Conservation (phyloP, 2,329 filamentous ascomycete species). For the Periglandula ipomoeae region DNA sequence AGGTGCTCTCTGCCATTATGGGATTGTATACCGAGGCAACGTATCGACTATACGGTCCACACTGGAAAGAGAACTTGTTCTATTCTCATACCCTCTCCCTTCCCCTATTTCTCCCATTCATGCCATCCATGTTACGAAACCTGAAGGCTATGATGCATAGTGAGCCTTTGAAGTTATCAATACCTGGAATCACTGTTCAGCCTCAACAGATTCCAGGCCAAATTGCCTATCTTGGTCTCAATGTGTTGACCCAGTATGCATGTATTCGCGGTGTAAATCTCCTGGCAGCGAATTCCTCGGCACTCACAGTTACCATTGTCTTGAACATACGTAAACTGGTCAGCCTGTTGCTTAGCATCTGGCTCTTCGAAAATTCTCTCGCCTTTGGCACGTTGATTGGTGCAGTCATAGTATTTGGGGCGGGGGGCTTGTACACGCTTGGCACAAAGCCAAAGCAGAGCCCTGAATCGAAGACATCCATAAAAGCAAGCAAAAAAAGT, state of each 20-base stretch:
- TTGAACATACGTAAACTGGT: constrained; percentile 92
- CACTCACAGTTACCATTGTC: constrained; percentile 91
- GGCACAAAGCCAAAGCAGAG: constrained; percentile 38
- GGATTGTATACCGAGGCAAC: constrained; percentile 90
- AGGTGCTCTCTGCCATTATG: constrained; percentile 87
- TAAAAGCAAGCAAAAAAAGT: background rate
- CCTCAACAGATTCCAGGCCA: constrained; percentile 49
- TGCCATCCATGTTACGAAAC: constrained; percentile 54
- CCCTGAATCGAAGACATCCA: background rate
- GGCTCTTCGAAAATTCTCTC: constrained; percentile 83
- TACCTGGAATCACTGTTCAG: constrained; percentile 11
- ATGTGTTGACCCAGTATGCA: constrained; percentile 83
- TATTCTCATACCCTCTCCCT: constrained; percentile 75
- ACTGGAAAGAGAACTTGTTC: constrained; percentile 95
- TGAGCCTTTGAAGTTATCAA: constrained; percentile 38
- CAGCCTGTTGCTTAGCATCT: constrained; percentile 83
- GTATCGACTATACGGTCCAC: constrained; percentile 74
- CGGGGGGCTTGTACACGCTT: constrained; percentile 83
- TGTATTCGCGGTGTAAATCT: constrained; percentile 95
- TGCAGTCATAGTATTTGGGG: constrained; percentile 77
- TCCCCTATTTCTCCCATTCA: constrained; percentile 66
- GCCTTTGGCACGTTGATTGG: constrained; percentile 69
- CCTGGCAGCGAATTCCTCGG: constrained; percentile 79
- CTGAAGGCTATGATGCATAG: constrained; percentile 56
- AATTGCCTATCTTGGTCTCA: constrained; percentile 60